Evolutionary conservation across 2,329 filamentous ascomycete genomes (phyloP).

Genomic region (Aspergillus pseudoterreus): DNA sequence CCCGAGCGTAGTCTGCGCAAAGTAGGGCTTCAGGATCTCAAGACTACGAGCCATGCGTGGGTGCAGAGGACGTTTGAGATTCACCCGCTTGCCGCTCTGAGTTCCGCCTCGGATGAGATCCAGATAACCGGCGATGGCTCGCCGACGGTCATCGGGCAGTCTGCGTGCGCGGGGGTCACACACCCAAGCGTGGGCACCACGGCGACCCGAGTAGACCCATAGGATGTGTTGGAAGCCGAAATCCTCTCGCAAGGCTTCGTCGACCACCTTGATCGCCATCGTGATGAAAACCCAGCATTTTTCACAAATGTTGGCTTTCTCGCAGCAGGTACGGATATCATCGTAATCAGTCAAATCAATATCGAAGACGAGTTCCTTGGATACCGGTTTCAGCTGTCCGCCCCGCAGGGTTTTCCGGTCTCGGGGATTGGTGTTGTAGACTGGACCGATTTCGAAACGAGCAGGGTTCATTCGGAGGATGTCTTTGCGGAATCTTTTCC

Average conservation of each 20-base stretch:
- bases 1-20: slow-evolving; percentile 74
- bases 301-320: slow-evolving; percentile 85
- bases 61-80: slow-evolving; percentile 78
- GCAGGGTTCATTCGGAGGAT: slow-evolving; percentile 83
- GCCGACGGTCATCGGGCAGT: slow-evolving; percentile 81
- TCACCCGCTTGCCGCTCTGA: slow-evolving; percentile 82
- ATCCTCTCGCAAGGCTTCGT: slow-evolving; percentile 81
- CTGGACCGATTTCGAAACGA: slow-evolving; percentile 97
- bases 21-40: slow-evolving; percentile 77
- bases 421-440: slow-evolving; percentile 89
- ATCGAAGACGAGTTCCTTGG: slow-evolving; percentile 97
- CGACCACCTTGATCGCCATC: slow-evolving; percentile 94
- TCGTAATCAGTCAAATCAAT: slow-evolving; percentile 99
- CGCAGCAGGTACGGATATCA: slow-evolving; percentile 91
- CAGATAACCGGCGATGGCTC: slow-evolving; percentile 82
- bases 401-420: slow-evolving; percentile 83
- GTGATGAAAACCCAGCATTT: slow-evolving; percentile 98
- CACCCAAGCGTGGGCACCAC: slow-evolving; percentile 97
- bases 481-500: slow-evolving; percentile 76
- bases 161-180: slow-evolving; percentile 82
- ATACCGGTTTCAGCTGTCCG: slow-evolving; percentile 76
- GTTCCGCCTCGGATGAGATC: slow-evolving; percentile 85
- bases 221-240: slow-evolving; percentile 96
- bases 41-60: slow-evolving; percentile 85
- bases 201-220: slow-evolving; percentile 96